phyloP scores from a whole-genome alignment of 164 flowering plant genomes.

The Chimonanthus salicifolius region DNA sequence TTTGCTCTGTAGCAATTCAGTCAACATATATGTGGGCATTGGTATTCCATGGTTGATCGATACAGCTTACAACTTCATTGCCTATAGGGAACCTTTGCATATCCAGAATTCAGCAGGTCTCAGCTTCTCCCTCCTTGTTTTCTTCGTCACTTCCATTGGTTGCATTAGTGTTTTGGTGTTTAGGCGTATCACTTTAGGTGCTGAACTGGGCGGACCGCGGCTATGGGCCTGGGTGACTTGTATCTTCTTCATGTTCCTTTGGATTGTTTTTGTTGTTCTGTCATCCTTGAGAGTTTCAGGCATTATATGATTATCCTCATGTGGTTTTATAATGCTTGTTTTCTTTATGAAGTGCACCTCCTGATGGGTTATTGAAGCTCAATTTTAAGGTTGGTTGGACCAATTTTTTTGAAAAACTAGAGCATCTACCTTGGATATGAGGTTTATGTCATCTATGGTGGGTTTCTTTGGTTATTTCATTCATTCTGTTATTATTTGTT shows the following conservation, averaged over 20 bases:
- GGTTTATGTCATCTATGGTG: too few relatives aligned
- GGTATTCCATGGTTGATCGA: constrained; percentile 92
- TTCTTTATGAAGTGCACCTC: too few relatives aligned
- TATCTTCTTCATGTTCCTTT: constrained; percentile 65
- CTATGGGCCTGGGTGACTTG: constrained; percentile 78
- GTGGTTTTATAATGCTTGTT: too few relatives aligned
- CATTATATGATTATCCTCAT: constrained; percentile 33
- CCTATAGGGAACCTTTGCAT: constrained; percentile 50
- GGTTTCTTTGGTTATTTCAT: too few relatives aligned
- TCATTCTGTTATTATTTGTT: too few relatives aligned
- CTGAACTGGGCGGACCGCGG: constrained; percentile 86
- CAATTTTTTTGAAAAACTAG: too few relatives aligned
- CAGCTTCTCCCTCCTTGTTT: constrained; percentile 78
- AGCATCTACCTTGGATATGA: too few relatives aligned
- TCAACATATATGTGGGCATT: constrained; percentile 86
- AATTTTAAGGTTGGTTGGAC: too few relatives aligned
- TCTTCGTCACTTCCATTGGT: constrained; percentile 74
- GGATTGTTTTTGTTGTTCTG: constrained; percentile 76
- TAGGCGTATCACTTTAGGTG: constrained; percentile 69
- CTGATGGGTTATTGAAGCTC: too few relatives aligned
- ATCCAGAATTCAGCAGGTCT: constrained; percentile 68
- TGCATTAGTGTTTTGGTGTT: constrained; percentile 74
- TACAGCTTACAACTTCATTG: constrained; percentile 73
- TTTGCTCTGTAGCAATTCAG: constrained; percentile 71
- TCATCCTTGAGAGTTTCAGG: constrained; percentile 73